Conservation (phyloP, 495 filamentous ascomycete genomes). For the Penicillium ucsense region DNA sequence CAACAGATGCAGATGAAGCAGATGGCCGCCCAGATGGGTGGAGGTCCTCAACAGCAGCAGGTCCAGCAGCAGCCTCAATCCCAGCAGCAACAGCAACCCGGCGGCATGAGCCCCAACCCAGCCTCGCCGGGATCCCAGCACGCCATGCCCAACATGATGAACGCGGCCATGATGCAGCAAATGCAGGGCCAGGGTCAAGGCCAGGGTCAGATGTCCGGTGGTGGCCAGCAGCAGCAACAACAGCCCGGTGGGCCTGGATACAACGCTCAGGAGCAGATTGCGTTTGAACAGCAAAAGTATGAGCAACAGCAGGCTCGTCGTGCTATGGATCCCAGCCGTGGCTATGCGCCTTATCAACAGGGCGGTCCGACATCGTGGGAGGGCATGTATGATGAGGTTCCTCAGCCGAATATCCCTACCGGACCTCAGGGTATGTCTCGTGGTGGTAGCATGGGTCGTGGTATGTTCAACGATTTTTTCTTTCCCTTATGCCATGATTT, state of each 20-base stretch:
- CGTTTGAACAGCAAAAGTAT: slow-evolving; percentile 84
- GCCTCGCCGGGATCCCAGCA: slow-evolving; percentile 32
- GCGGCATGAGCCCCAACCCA: slow-evolving; percentile 38
- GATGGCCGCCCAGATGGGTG: slow-evolving; percentile 47
- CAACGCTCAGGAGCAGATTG: slow-evolving; percentile 66
- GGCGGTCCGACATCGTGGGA: slow-evolving; percentile 80
- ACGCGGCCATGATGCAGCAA: slow-evolving; percentile 66
- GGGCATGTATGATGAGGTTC: slow-evolving; percentile 98
- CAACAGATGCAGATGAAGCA: slow-evolving; percentile 61
- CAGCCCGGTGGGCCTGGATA: slow-evolving; percentile 42
- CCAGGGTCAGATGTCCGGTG: not conserved
- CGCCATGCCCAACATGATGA: slow-evolving; percentile 43
- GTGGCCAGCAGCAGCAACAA: slow-evolving; percentile 10
- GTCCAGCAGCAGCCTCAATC: too few species aligned
- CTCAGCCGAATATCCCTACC: slow-evolving; percentile 61
- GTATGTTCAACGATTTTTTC: slow-evolving; percentile 15
- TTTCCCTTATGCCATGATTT: not conserved
- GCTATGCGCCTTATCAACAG: slow-evolving; percentile 41
- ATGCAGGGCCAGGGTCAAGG: slow-evolving; percentile 37
- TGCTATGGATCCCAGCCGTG: slow-evolving; percentile 30
- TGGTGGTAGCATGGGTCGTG: slow-evolving; percentile 42
- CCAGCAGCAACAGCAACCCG: slow-evolving; percentile 22
- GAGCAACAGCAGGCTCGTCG: slow-evolving; percentile 57
- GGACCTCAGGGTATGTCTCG: slow-evolving; percentile 44
- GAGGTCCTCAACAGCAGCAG: slow-evolving; percentile 21